Evolutionary conservation across 306 rosid species (phyloP), one percentile per base, ranked within the genome.

Genomic region (Quercus engelmannii): DNA sequence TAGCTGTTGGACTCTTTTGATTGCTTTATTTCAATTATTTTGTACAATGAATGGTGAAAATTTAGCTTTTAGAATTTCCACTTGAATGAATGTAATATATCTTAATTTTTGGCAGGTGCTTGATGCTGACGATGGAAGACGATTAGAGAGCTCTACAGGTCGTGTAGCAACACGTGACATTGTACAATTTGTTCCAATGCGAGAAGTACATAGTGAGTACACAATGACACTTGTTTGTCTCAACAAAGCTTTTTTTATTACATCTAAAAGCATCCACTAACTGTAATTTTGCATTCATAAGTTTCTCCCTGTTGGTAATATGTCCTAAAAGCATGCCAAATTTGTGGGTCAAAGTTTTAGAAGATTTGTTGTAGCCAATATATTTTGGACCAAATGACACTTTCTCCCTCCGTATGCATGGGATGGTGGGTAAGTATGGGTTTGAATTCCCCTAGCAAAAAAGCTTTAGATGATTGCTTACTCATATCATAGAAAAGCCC

Each of bases 171-270:
- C 98, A 12, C 81, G 92, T 57, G 98, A 95, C 73, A 88, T 93
- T 1, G 94, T 92, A 25, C 99, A 95, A 78, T 95, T 95, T 87
- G 94, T 95, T 62, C 90, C 97, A 0, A 90, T 92, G 91, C 85
- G 88, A 76, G 89, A 91, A 69, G 93, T 93, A 56, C 91, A 90
- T 3, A 82, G 99, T 93, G 73, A 85, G 98, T 81, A 59, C 26
- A 21, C 4, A 2, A 17, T 64, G 26, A 17, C 5, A n/a, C 4
- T 0, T 12, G 1, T 20, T 4, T 56, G 30, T 18, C 21, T 15
- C 25, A 18, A 76, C 52, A 31, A 23, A 68, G 13, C 21, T 69
- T 58, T 56, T 52, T 23, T 3, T 69, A 56, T 64, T 14, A 64
- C 46, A 35, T 64, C 20, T 15, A 64, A 64, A 64, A 67, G 43